Base-by-base conservation (phyloP, 129 eudicot species). In the Flaveria ramosissima region DNA sequence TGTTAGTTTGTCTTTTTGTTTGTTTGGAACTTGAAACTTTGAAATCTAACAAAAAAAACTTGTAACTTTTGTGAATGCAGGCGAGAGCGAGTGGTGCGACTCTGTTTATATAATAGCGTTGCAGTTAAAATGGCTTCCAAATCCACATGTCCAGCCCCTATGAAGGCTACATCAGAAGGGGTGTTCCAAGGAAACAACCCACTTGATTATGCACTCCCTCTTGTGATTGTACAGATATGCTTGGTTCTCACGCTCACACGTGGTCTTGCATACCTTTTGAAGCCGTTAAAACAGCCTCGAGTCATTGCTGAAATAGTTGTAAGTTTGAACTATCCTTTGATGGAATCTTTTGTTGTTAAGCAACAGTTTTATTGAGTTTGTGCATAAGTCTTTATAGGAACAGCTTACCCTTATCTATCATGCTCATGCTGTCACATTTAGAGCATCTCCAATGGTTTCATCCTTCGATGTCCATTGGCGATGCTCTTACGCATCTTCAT, bases 271-370 rank as follows among this genome's bases (percentile, higher is more conserved):
- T 89, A 83, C 84, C 75, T 89, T 75, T 82, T 92, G 20, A 84
- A 72, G 59, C 97, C 97, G 12, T 68, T 92, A 56, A 77, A 96
- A 36, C 97, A 92, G 82, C 97, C 97, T 13, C 97, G 97, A 19
- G 97, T 92, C 72, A 80, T 92, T 13, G 97, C 97, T 48, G 97
- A 92, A 80, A 92, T 92, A 72, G 65, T 92, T 59, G 97, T 89
- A 76, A 82, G 96, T 83, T 57, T n/a, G 52, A 17, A 6, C 39
- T 0, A 27, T 76, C 41, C 19, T 42, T 45, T 1, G 7, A 36
- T 24, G 32, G 24, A 43, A 68, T 82, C 75, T 32, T 63, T 82
- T 82, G 63, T 52, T 27, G 30, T 56, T 17, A 61, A 82, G 69
- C 70, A 55, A 77, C 36, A 36, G 41, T 0, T 36, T 36, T 4